These are phyloP conservation scores for Suhomyces emberorum DNA, from an alignment of 805 yeast species.

Conservation along the genomic window DNA sequence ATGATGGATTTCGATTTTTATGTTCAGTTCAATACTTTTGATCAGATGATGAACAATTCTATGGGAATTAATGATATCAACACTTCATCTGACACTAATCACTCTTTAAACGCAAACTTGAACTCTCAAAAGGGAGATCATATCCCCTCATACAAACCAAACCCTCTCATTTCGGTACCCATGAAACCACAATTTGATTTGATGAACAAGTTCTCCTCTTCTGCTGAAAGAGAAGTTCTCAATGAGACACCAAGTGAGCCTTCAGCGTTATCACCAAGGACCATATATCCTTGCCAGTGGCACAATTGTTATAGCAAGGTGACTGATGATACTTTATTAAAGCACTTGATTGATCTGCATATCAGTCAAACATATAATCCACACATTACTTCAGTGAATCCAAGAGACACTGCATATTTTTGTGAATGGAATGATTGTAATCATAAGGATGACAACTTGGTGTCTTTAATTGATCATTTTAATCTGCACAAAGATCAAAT, in stretches of 20 bases:
- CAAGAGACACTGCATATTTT: conserved; percentile 21
- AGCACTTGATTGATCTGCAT: conserved; percentile 47
- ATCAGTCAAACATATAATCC: conserved; percentile 45
- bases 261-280: neutral
- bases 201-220: neutral
- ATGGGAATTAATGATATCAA: neutral
- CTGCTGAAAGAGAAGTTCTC: neutral
- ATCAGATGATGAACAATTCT: conserved; percentile 12
- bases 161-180: neutral
- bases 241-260: too few species aligned
- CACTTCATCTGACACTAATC: neutral
- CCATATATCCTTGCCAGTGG: conserved; percentile 46
- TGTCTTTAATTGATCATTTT: conserved; percentile 55
- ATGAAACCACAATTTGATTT: neutral
- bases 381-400: conserved; percentile 3
- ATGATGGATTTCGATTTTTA: conserved; percentile 38
- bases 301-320: conserved; percentile 51
- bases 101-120: neutral
- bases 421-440: conserved; percentile 82
- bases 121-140: too few species aligned
- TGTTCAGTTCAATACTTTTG: conserved; percentile 33
- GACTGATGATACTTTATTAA: conserved; percentile 27
- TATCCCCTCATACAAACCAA: too few species aligned
- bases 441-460: conserved; percentile 50
- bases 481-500: conserved; percentile 23